These are phyloP conservation scores for Sungouiella blattae DNA, from an alignment of 805 yeast species.

Conservation along the genomic window DNA sequence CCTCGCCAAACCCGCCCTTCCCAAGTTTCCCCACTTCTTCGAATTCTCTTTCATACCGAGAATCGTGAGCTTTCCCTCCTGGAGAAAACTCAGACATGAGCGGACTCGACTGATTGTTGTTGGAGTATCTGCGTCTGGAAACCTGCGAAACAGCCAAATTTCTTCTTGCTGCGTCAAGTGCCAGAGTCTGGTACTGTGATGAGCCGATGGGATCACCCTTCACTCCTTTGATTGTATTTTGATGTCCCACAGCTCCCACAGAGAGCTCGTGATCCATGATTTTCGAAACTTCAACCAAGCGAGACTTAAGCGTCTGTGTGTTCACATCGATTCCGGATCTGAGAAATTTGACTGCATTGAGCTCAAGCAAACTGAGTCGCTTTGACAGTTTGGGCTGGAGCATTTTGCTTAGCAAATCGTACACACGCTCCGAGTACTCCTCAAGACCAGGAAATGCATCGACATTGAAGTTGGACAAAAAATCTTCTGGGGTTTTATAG, in stretches of 20 bases:
- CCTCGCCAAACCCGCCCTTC: slow-evolving; percentile 96
- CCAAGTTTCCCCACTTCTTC: slow-evolving; percentile 92
- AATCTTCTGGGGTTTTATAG: slow-evolving; percentile 46
- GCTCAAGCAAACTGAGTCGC: slow-evolving; percentile 79
- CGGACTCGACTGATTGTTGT: slow-evolving; percentile 4
- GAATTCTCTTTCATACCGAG: slow-evolving; percentile 83
- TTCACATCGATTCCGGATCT: slow-evolving; percentile 50
- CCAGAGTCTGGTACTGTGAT: slow-evolving; percentile 8
- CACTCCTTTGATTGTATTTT: not conserved
- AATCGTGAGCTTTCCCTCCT: slow-evolving; percentile 2
- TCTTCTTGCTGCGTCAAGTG: slow-evolving; percentile 11
- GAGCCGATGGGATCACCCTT: slow-evolving; percentile 10
- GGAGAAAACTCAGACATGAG: too few species aligned
- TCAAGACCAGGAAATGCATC: slow-evolving; percentile 51
- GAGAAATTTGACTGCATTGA: slow-evolving; percentile 78
- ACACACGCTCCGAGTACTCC: slow-evolving; percentile 63
- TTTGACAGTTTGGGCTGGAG: slow-evolving; percentile 63
- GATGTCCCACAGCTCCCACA: slow-evolving; percentile 1
- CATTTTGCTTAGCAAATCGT: slow-evolving; percentile 64
- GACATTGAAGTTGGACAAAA: slow-evolving; percentile 21
- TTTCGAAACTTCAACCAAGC: not conserved
- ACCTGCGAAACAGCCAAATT: slow-evolving; percentile 3
- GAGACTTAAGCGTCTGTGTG: not conserved
- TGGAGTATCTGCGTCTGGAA: slow-evolving; percentile 23
- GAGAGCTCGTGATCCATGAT: not conserved